Base-by-base conservation (phyloP, 345 rosid genomes). In the Boechera stricta region DNA sequence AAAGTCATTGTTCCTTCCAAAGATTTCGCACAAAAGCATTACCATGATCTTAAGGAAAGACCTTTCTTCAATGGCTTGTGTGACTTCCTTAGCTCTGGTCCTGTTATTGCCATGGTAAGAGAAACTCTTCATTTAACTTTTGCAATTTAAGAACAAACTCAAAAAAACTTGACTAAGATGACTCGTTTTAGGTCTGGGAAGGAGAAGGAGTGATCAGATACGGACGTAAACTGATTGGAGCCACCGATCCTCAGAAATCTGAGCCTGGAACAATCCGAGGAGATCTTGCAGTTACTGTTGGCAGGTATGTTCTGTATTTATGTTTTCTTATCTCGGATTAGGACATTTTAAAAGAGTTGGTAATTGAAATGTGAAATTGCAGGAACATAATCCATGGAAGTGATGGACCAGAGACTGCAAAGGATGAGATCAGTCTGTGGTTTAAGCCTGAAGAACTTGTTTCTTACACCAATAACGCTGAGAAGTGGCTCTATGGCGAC, bases 231-330 rank as follows among this genome's bases (percentile, higher is more conserved):
- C 94, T 95, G 61, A 95, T 95, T 3, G 99, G 98, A 78, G 98
- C 99, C 29, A 95, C 99, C 1, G 99, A 95, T 77, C 99, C 99
- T 64, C 98, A 95, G 85, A 95, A 95, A 79, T 95, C 99, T 6
- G 98, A 95, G 75, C 97, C 99, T 0, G 99, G 99, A 68, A 92
- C 99, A 0, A 95, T 95, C 86, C 78, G 99, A 70, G 99, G 99
- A 26, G 99, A 95, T 83, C 89, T 95, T 11, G 99, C 99, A 0
- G 97, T 95, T 33, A 92, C 83, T 51, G 96, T 95, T 71, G 99
- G 98, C 73, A 89, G 99, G 99, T 95, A 71, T 61, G 39, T 67
- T 28, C 4, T 47, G 39, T 28, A 0, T 13, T 7, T 21, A 21
- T 21, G 24, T 21, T 13, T 11, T 8, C 28, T 2, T 18, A 4